Evolutionary conservation across 2,329 filamentous ascomycete genomes (phyloP), one percentile per base, ranked within the genome.

Genomic region (Dendrostoma leiphaemia): DNA sequence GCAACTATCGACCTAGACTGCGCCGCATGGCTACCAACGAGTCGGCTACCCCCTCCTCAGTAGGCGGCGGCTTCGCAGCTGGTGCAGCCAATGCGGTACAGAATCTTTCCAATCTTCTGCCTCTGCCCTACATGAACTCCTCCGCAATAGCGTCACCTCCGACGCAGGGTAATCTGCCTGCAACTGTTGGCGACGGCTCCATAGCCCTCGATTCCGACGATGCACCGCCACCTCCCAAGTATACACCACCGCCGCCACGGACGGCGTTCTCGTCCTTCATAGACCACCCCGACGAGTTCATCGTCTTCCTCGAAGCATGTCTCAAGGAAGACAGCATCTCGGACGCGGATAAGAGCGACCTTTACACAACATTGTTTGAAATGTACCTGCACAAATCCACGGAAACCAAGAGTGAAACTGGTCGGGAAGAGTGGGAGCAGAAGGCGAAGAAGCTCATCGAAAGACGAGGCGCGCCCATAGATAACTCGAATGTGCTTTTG

Each of bases 201-300:
- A 73, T 84, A 19, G 65, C 80, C 8, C 57, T 84, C 62, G 67
- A 82, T 59, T 64, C 79, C 57, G 68, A 84, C 41, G 69, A 76
- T 47, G 64, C 70, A n/a, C n/a, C n/a, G 28, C 65, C 74, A 0
- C 64, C 71, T 4, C 74, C 76, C 4, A 79, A 83, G 60, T 99
- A 99, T 70, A 84, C 83, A 5, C 79, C 89, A 2, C 93, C 94
- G 0, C 88, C 88, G 54, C 93, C 94, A 5, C 80, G 93, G 57
- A 91, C 88, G 2, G 93, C 94, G 0, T 99, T 99, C 64, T 97
- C 94, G 1, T 93, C 90, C 0, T 99, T 99, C 65, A 92, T 99
- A 56, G 93, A 97, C 64, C 92, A 97, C 66, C 83, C 94, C 0
- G 84, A 92, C 54, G 86, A 97, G 65, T 97, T 99, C 63, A 93